phyloP scores from a whole-genome alignment of 306 rosid species.

The Medicago ruthenica region DNA sequence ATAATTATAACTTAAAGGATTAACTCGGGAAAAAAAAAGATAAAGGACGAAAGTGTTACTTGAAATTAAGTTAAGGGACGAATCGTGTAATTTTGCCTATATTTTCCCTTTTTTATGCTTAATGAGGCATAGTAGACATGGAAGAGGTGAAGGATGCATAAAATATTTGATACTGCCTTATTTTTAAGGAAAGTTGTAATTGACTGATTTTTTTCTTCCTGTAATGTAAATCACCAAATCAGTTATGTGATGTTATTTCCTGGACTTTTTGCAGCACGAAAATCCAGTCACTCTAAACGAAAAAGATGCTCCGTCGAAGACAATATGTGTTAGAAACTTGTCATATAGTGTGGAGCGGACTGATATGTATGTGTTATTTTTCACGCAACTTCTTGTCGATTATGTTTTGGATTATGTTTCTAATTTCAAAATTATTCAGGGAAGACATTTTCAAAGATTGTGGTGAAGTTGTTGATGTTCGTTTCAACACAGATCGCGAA shows the following conservation, averaged over 20 bases:
- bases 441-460: constrained; percentile 62
- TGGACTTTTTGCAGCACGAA: constrained; percentile 60
- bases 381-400: not conserved
- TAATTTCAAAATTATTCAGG: constrained; percentile 46
- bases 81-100: too few species aligned
- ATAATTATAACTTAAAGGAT: too few species aligned
- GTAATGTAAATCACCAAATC: not conserved
- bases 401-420: constrained; percentile 23
- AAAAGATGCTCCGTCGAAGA: constrained; percentile 49
- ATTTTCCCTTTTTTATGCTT: constrained; percentile 4
- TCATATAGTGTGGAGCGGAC: constrained; percentile 50
- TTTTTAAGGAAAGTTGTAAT: constrained; percentile 50
- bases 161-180: constrained; percentile 58
- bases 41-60: too few species aligned
- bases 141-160: constrained; percentile 52
- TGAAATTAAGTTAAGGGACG: too few species aligned
- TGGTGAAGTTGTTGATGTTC: constrained; percentile 67
- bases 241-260: constrained; percentile 15
- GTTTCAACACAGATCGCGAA: constrained; percentile 49
- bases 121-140: not conserved
- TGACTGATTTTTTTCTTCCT: not conserved
- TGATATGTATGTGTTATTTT: constrained; percentile 67
- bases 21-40: too few species aligned
- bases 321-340: constrained; percentile 65
- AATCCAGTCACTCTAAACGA: constrained; percentile 48